Percentiles rank a stretch among this genome's conserved stretches.
These are phyloP conservation scores for Trebouxia sp. DNA, from an alignment of 139 green algal species.

Conservation along the genomic window DNA sequence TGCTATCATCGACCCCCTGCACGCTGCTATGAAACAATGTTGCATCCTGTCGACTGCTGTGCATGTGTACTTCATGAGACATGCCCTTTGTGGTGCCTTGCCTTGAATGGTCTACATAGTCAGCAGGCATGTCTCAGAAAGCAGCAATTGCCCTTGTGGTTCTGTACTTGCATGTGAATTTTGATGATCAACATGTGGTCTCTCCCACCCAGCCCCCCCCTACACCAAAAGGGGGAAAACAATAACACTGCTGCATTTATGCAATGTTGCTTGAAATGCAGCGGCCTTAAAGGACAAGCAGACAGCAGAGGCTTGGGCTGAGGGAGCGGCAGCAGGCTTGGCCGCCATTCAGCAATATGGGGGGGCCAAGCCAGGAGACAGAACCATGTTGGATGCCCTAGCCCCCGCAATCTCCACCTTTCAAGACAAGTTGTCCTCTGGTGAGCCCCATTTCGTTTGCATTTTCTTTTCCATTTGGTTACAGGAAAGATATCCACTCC, in stretches of 20 bases:
- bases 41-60: no score
- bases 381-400: constrained; percentile 86
- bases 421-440: background rate
- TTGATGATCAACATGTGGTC: no score
- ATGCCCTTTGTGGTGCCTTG: no score
- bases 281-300: constrained; percentile 3
- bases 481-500: background rate
- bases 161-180: no score
- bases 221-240: background rate
- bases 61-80: no score
- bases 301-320: background rate
- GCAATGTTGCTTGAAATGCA: background rate
- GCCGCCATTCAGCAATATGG: constrained; percentile 70
- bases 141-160: no score
- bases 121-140: no score
- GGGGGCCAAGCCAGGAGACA: constrained; percentile 55
- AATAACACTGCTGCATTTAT: background rate
- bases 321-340: constrained; percentile 58
- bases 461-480: background rate
- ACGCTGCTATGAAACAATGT: no score
- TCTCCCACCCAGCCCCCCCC: no score
- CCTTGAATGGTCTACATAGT: no score
- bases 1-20: no score
- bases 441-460: background rate
- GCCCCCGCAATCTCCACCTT: constrained; percentile 53